These are phyloP conservation scores for Mycena floridula DNA, from an alignment of 768 basidiomycete genomes.

Conservation along the genomic window DNA sequence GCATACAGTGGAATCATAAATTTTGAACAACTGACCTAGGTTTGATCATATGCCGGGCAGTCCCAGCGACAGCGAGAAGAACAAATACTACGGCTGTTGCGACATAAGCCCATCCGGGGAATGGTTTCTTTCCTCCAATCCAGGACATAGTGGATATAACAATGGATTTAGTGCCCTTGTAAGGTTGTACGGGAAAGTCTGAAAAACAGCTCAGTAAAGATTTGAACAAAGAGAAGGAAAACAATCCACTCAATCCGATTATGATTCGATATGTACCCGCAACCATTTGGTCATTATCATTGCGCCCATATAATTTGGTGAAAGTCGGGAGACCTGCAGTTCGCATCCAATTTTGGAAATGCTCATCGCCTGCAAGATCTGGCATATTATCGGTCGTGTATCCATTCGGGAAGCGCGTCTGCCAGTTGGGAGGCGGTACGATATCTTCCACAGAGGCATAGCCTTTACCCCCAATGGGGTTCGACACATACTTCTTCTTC, in stretches of 20 bases:
- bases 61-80: conserved; percentile 78
- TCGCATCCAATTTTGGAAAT: conserved; percentile 99
- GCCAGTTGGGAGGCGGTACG: conserved; percentile 94
- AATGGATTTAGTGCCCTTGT: conserved; percentile 92
- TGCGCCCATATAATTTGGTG: conserved; percentile 89
- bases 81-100: conserved; percentile 85
- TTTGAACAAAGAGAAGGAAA: conserved; percentile 13
- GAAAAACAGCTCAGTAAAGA: conserved; percentile 6
- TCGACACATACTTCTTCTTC: conserved; percentile 76
- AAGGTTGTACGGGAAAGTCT: conserved; percentile 88
- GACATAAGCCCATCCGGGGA: conserved; percentile 98
- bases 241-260: conserved; percentile 81
- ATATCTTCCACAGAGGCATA: conserved; percentile 58
- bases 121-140: conserved; percentile 98
- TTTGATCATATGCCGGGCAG: conserved; percentile 85
- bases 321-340: conserved; percentile 97
- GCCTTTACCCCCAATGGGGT: conserved; percentile 37
- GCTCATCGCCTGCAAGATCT: conserved; percentile 71
- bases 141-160: conserved; percentile 97
- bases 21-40: conserved; percentile 68
- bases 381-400: conserved; percentile 61
- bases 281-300: conserved; percentile 67
- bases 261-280: conserved; percentile 72
- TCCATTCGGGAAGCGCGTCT: conserved; percentile 73
- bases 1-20: no score